Conservation (phyloP, 805 yeast genomes). For the Priceomyces melissophilus region DNA sequence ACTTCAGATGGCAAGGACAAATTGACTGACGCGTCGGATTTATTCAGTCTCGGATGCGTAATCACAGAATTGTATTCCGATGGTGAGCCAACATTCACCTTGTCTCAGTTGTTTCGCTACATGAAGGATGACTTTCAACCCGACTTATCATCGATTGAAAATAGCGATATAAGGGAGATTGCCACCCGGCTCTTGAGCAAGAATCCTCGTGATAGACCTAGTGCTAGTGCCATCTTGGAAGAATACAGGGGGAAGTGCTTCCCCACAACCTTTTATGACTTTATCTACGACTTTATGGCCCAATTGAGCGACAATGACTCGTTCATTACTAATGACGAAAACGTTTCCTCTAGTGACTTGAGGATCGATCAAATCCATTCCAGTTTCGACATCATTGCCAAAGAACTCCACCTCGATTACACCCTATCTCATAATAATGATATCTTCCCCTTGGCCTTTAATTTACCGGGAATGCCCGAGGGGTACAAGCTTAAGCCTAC, state of each 20-base stretch:
- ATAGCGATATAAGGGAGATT: slow-evolving; percentile 48
- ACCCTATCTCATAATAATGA: slow-evolving; percentile 5
- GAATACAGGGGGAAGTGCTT: slow-evolving; percentile 51
- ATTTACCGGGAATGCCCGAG: slow-evolving; percentile 49
- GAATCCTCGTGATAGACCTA: slow-evolving; percentile 58
- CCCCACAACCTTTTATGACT: slow-evolving; percentile 66
- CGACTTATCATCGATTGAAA: slow-evolving; percentile 53
- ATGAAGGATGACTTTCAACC: slow-evolving; percentile 67
- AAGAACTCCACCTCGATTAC: slow-evolving; percentile 22
- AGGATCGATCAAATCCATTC: slow-evolving; percentile 58
- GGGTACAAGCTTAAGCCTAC: slow-evolving; percentile 36
- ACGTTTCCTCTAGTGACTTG: slow-evolving; percentile 30
- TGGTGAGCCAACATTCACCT: slow-evolving; percentile 80
- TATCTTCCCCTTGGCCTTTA: slow-evolving; percentile 38
- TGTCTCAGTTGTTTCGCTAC: slow-evolving; percentile 84
- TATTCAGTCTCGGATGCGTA: slow-evolving; percentile 81
- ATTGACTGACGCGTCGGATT: slow-evolving; percentile 68
- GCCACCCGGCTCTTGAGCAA: slow-evolving; percentile 60
- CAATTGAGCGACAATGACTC: slow-evolving; percentile 22
- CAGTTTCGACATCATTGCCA: slow-evolving; percentile 48
- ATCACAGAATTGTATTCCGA: slow-evolving; percentile 86
- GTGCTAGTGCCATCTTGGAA: slow-evolving; percentile 51
- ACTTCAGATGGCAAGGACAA: slow-evolving; percentile 18
- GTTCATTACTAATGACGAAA: slow-evolving; percentile 12
- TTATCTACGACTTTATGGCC: slow-evolving; percentile 63